Percentiles rank a stretch among this genome's conserved stretches.
Conservation (phyloP, 2,329 filamentous ascomycete genomes). For the Sclerotinia nivalis region DNA sequence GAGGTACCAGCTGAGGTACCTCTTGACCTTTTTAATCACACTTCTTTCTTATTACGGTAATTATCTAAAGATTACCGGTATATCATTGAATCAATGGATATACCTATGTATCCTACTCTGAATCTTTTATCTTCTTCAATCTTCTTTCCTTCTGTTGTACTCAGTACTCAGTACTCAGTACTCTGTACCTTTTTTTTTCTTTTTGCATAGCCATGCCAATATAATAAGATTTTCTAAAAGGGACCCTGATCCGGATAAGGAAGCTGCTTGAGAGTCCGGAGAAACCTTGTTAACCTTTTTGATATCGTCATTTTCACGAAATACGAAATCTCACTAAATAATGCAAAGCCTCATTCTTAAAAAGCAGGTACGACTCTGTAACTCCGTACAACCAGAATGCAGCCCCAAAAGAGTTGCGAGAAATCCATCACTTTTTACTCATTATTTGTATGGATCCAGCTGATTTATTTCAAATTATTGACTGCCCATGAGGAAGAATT, state of each 20-base stretch:
- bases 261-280: conserved; percentile 11
- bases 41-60: background rate
- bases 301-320: background rate
- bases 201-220: background rate
- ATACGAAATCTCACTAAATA: conserved; percentile 8
- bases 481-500: background rate
- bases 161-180: background rate
- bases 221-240: background rate
- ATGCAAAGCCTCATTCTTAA: background rate
- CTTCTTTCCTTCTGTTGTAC: background rate
- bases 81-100: background rate
- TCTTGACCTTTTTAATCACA: conserved; percentile 6
- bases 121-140: background rate
- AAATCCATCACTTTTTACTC: background rate
- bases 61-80: background rate
- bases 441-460: background rate
- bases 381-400: background rate
- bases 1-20: background rate
- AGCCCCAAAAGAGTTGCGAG: background rate
- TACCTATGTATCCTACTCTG: background rate
- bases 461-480: background rate
- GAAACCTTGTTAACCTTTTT: conserved; percentile 17
- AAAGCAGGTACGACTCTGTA: background rate
- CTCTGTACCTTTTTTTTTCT: background rate
- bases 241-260: conserved; percentile 7